Conservation (phyloP, 139 green algal genomes). For the Deuterostichococcus epilithicus region DNA sequence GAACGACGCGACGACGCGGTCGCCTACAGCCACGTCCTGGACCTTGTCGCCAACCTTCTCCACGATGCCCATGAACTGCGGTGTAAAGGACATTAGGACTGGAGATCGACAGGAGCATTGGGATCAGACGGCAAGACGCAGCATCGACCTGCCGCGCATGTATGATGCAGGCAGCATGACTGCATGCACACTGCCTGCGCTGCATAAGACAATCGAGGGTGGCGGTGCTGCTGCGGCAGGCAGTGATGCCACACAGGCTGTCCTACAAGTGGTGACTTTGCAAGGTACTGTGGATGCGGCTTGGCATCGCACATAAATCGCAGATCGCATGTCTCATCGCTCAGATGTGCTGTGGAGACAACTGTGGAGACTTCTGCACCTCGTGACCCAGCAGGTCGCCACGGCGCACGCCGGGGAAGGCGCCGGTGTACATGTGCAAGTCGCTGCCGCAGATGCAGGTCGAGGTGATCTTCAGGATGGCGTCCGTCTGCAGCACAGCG, state of each 20-base stretch:
- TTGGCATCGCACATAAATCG: no score
- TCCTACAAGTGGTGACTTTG: no score
- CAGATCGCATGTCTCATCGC: no score
- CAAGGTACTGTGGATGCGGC: no score
- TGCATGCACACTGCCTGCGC: no score
- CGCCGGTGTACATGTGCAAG: constrained; percentile 50
- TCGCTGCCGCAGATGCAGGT: constrained; percentile 56
- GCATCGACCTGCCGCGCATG: no score
- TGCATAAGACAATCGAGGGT: no score
- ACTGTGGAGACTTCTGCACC: neutral
- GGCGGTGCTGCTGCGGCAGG: no score
- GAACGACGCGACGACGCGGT: constrained; percentile 47
- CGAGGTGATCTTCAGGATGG: constrained; percentile 37
- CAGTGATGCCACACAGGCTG: no score
- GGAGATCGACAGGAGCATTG: neutral
- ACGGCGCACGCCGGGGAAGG: constrained; percentile 27
- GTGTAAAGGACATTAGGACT: neutral
- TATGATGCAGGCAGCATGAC: no score
- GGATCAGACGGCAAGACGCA: no score
- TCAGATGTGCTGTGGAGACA: no score
- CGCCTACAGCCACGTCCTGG: constrained; percentile 22
- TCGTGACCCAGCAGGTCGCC: constrained; percentile 59
- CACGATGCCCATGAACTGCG: constrained; percentile 52
- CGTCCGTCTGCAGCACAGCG: constrained; percentile 31
- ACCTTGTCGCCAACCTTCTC: constrained; percentile 28